Percentiles rank a stretch among this genome's conserved stretches.
These are phyloP conservation scores for Forsythia suspensa DNA, from an alignment of 257 asterid species.

Conservation along the genomic window DNA sequence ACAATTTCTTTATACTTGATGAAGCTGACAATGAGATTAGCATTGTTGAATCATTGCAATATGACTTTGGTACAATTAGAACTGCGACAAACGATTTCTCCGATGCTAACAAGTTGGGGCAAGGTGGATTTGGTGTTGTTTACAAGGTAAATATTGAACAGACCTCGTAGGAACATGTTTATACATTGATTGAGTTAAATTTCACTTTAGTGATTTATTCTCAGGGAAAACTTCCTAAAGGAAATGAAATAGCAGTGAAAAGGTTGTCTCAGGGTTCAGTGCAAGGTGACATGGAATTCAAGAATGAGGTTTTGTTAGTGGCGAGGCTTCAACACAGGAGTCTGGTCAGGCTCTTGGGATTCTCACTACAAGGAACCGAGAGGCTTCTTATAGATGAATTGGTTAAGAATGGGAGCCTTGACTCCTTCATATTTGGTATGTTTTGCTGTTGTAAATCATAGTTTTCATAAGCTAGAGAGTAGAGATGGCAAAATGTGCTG, in stretches of 20 bases:
- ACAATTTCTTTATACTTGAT: neutral
- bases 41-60: conserved; percentile 10
- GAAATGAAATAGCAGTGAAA: conserved; percentile 29
- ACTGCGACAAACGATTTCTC: conserved; percentile 24
- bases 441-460: neutral
- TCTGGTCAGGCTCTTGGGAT: conserved; percentile 32
- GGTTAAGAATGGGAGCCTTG: conserved; percentile 30
- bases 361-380: conserved; percentile 25
- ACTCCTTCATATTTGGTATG: conserved; percentile 29
- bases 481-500: too few relatives aligned
- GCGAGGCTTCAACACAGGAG: conserved; percentile 35
- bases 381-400: conserved; percentile 34
- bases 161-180: neutral
- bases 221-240: conserved; percentile 19
- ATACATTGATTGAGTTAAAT: neutral
- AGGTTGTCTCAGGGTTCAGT: conserved; percentile 19
- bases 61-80: conserved; percentile 14
- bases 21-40: neutral
- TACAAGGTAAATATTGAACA: conserved; percentile 19
- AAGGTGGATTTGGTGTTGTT: conserved; percentile 28
- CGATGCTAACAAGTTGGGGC: conserved; percentile 14
- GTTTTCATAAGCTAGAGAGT: too few relatives aligned
- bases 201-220: neutral
- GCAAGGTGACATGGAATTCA: conserved; percentile 33
- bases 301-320: conserved; percentile 23